phyloP scores from a whole-genome alignment of 2,329 filamentous ascomycete species.

The Phialocephala subalpina region DNA sequence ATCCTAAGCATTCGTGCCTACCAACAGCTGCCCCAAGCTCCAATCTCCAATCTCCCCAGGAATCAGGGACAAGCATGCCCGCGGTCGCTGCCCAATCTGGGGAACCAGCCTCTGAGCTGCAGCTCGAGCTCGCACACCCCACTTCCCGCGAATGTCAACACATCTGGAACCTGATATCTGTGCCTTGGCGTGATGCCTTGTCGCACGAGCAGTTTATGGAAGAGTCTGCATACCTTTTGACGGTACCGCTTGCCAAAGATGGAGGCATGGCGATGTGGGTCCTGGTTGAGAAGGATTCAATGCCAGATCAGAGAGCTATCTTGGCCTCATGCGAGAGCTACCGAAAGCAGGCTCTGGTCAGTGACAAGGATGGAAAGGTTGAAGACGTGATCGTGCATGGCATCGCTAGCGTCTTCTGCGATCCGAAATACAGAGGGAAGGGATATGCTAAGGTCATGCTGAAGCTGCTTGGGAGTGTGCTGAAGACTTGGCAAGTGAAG shows the following conservation, averaged over 20 bases:
- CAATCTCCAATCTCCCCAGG: neutral
- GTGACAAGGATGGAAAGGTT: slow-evolving; percentile 44
- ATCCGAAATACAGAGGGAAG: slow-evolving; percentile 67
- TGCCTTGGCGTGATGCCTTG: slow-evolving; percentile 65
- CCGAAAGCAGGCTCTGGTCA: slow-evolving; percentile 62
- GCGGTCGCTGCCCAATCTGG: neutral
- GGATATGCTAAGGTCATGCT: slow-evolving; percentile 83
- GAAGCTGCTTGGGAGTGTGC: slow-evolving; percentile 62
- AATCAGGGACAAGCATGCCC: slow-evolving; percentile 5
- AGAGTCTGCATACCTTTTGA: slow-evolving; percentile 60
- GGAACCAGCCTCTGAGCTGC: slow-evolving; percentile 42
- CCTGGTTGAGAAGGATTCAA: slow-evolving; percentile 55
- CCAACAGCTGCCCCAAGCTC: neutral
- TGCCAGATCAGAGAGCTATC: slow-evolving; percentile 55
- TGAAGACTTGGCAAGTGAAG: slow-evolving; percentile 58
- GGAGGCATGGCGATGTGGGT: slow-evolving; percentile 70
- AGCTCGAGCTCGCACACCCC: slow-evolving; percentile 63
- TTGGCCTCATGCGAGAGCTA: slow-evolving; percentile 71
- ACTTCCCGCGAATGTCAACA: slow-evolving; percentile 59
- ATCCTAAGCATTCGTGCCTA: neutral
- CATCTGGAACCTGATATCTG: slow-evolving; percentile 61
- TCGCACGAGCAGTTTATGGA: slow-evolving; percentile 60
- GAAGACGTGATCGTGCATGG: slow-evolving; percentile 71
- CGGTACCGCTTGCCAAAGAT: slow-evolving; percentile 62
- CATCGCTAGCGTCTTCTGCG: slow-evolving; percentile 79